Base-by-base conservation (phyloP, 805 yeast genomes). In the Millerozyma acaciae region DNA sequence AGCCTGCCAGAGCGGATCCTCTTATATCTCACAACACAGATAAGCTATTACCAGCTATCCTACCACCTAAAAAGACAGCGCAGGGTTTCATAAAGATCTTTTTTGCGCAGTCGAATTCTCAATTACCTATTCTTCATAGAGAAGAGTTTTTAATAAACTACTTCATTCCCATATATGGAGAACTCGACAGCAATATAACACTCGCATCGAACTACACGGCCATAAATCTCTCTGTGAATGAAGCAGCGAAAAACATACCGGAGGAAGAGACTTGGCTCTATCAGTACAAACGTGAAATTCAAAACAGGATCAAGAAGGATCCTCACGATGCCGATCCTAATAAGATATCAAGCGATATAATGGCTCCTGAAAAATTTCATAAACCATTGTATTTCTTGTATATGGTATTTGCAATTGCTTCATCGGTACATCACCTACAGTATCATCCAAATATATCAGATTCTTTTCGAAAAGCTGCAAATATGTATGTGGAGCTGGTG, bases 111-210 rank as follows among this genome's bases (percentile, higher is more conserved):
- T 75, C 89, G 10, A 88, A 89, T 51, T 68, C 94, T 2, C 96
- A 87, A 53, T 55, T 85, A 17, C 96, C 97, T 0, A 69, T 89
- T 4, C 58, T 88, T 30, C 96, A 89, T 53, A 70, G 96, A 19
- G 95, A 86, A 47, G 75, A 73, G 43, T 88, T 87, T 48, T 55
- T 89, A 26, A 62, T 63, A 29, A 62, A 66, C 17, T 78, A 77
- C 48, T 88, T 84, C 51, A 75, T 76, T 44, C 96, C 96, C 0
- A 68, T 88, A 1, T 88, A 88, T 53, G 96, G 97, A 0, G 57
- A 68, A 4, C 61, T 84, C 38, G 74, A 80, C 9, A 46, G 64
- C 0, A 61, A 62, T 19, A 60, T 76, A 1, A 62, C 79, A 5
- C 61, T 85, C 27, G 89, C 85, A 0, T 75, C 83, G 1, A 68